Evolutionary conservation across 257 asterid species (phyloP), one percentile per base, ranked within the genome.

Genomic region (Solanum phureja): DNA sequence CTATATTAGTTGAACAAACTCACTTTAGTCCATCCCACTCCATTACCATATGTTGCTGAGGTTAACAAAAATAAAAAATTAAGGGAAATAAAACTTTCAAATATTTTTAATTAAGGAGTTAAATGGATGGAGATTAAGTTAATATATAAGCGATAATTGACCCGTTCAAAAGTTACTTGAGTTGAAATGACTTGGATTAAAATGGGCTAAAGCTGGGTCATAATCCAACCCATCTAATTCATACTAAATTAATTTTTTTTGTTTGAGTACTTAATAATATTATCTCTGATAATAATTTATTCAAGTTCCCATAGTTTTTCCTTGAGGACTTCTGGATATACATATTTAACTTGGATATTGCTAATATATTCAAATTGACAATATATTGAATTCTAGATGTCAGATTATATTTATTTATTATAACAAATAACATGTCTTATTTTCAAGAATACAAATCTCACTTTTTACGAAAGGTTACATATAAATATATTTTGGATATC

Each of bases 1-100:
- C 60, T 83, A 76, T 16, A 89, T 91, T 94, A 93, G 96, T 93
- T 94, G 86, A 94, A 89, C 96, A 66, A 94, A 93, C 93, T 87
- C 92, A 89, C 69, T 71, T 68, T 49, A 60, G 58, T 82, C 24
- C 44, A 49, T 49, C 86, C 86, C 44, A 49, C 86, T 29, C 69
- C 86, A 82, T 82, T 49, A 49, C 10, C 69, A 82, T 34, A 31
- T 49, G n/a, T 82, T 82, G 40, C 69, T 31, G 31, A 49, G 11
- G 42, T 46, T 29, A 49, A 49, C 23, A 18, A 49, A 29, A 14
- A 6, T 8, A 10, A 3, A 29, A 71, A 71, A 81, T 8, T 27
- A n/a, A 14, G 3, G 3, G 8, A 21, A 42, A 6, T 8, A 52
- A 35, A 73, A 75, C 11, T 38, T 37, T 29, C 56, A 38, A 42